Percentiles rank a stretch among this genome's conserved stretches.
Conservation (phyloP, 306 rosid genomes). For the Trifolium repens region DNA sequence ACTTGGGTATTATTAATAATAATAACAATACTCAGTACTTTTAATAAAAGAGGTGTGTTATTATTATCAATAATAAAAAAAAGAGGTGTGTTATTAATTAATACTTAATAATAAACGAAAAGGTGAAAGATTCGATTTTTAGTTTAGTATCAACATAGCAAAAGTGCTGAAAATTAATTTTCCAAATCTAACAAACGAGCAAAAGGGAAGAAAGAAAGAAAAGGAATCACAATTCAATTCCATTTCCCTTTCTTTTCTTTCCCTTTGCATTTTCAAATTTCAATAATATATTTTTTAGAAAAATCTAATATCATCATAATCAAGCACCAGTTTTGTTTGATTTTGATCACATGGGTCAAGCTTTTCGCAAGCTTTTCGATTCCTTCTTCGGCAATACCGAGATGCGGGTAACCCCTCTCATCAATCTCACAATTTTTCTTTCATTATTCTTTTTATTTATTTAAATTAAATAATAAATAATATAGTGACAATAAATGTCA, state of each 20-base stretch:
- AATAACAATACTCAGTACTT: too few species aligned
- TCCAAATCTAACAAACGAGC: constrained; percentile 11
- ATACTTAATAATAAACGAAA: too few species aligned
- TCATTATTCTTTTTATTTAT: not conserved
- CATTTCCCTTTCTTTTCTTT: not conserved
- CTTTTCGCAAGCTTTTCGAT: constrained; percentile 64
- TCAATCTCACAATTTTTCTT: too few species aligned
- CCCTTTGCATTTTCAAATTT: not conserved
- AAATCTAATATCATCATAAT: too few species aligned
- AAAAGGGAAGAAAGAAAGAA: constrained; percentile 9
- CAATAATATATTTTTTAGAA: not conserved
- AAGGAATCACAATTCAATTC: constrained; percentile 1
- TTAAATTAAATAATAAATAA: not conserved
- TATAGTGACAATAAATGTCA: not conserved
- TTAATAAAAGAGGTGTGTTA: too few species aligned
- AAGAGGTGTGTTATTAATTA: too few species aligned
- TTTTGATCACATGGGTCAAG: constrained; percentile 60
- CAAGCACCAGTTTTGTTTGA: constrained; percentile 9
- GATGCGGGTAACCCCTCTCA: constrained; percentile 51
- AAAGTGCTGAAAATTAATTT: constrained; percentile 3
- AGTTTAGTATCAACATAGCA: not conserved
- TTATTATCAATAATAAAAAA: too few species aligned
- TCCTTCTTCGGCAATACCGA: constrained; percentile 60
- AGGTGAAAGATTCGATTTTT: too few species aligned
- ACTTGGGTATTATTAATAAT: too few species aligned